Percentiles rank a stretch among this genome's conserved stretches.
Evolutionary conservation across 768 basidiomycete genomes (phyloP).

Genomic region (Lepiota subincarnata): DNA sequence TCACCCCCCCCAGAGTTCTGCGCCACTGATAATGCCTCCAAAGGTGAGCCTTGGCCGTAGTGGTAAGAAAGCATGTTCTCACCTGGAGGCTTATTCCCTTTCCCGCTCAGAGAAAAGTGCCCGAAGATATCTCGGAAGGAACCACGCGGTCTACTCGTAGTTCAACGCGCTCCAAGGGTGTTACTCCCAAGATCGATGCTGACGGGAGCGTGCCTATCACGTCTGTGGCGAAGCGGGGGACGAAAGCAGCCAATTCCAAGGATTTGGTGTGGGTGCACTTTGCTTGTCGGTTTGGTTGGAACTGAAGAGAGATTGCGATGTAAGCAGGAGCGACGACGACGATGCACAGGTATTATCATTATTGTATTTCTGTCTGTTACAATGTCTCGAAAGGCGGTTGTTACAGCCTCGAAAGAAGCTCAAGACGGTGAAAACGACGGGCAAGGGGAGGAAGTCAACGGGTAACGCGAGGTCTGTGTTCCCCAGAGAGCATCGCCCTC

Average conservation of each 20-base stretch:
- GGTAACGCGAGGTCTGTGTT: background rate
- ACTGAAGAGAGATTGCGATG: slow-evolving; percentile 1
- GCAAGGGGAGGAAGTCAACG: slow-evolving; percentile 11
- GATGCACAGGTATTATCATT: slow-evolving; percentile 7
- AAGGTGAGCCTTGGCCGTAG: slow-evolving; percentile 23
- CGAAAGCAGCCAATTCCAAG: slow-evolving; percentile 8
- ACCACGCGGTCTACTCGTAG: slow-evolving; percentile 44
- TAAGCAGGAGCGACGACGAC: slow-evolving; percentile 1
- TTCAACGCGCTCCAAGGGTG: slow-evolving; percentile 34
- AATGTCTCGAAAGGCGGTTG: slow-evolving; percentile 9
- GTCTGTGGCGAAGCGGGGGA: slow-evolving; percentile 20
- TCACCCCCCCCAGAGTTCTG: background rate
- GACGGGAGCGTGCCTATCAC: slow-evolving; percentile 18
- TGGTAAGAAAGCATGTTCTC: background rate
- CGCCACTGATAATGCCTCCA: slow-evolving; percentile 27
- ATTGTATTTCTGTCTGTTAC: background rate
- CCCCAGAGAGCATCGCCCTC: too few relatives aligned
- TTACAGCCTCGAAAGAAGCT: slow-evolving; percentile 38
- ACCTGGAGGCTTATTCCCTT: background rate
- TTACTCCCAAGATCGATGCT: slow-evolving; percentile 22
- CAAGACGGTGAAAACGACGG: slow-evolving; percentile 27
- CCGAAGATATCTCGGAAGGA: slow-evolving; percentile 30
- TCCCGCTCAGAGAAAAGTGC: slow-evolving; percentile 53
- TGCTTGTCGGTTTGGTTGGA: background rate
- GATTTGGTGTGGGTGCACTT: slow-evolving; percentile 11